phyloP scores from a whole-genome alignment of 2,329 filamentous ascomycete species.

The Emericellopsis cladophorae region DNA sequence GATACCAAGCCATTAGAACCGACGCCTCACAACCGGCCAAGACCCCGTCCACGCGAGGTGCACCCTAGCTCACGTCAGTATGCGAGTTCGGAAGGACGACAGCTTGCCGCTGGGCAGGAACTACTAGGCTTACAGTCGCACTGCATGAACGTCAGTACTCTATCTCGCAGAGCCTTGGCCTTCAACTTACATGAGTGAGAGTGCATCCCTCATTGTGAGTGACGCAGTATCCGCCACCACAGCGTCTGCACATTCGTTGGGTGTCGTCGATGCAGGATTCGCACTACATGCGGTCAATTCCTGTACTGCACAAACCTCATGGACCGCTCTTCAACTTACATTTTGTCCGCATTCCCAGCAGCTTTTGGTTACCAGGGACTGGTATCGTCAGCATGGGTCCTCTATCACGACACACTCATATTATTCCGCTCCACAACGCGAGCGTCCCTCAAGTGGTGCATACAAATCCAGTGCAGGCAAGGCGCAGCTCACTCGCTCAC shows the following conservation, averaged over 20 bases:
- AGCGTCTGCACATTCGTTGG: constrained; percentile 59
- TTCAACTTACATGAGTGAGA: constrained; percentile 35
- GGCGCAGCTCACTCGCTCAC: not conserved
- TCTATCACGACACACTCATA: not conserved
- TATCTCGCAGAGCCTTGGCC: not conserved
- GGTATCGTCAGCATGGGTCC: not conserved
- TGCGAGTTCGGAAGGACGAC: too few relatives aligned
- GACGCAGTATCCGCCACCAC: constrained; percentile 70
- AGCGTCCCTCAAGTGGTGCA: constrained; percentile 1
- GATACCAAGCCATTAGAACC: not conserved
- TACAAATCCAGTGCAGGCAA: constrained; percentile 1
- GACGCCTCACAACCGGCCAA: constrained; percentile 12
- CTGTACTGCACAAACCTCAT: not conserved
- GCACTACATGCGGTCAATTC: constrained; percentile 38
- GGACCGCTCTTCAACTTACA: constrained; percentile 29
- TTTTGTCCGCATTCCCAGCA: constrained; percentile 84
- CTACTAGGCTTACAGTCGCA: constrained; percentile 29
- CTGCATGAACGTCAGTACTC: constrained; percentile 19
- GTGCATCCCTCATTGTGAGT: constrained; percentile 75
- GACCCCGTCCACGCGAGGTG: constrained; percentile 18
- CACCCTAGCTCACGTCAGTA: constrained; percentile 13
- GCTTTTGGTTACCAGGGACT: constrained; percentile 44
- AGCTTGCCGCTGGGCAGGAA: not conserved
- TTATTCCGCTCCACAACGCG: not conserved
- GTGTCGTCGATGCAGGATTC: constrained; percentile 59